Base-by-base conservation (phyloP, 371 early-diverging fungal species). In the Rhizomucor miehei region DNA sequence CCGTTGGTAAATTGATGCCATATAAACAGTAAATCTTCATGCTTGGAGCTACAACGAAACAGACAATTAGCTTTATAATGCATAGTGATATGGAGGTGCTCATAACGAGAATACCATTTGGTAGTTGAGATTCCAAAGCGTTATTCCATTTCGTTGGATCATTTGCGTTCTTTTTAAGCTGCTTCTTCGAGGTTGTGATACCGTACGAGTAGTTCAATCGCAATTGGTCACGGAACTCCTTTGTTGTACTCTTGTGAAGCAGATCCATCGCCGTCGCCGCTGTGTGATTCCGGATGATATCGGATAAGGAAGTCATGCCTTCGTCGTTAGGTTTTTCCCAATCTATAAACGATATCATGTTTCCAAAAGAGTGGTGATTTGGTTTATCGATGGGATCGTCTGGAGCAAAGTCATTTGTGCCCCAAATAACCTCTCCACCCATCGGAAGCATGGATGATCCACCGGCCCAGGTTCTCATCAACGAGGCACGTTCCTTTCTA, bases 391-490 rank as follows among this genome's bases (percentile, higher is more conserved):
- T 25, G 4, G 57, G 57, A 21, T 57, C 57, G 54, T 91, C 92
- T 5, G 92, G 89, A 13, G 92, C 90, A 12, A 67, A 52, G 0
- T 65, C 54, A 14, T 60, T 44, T 16, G 75, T 71, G 14, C 95
- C 93, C 97, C 97, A 97, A 39, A 96, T 60, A 0, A 65, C 65
- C 24, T 87, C 73, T 29, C 93, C 94, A 38, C 98, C 98, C 63
- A 91, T 93, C 46, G 94, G 95, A 11, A 95, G 63, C 80, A 94
- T 78, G 34, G 82, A 79, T 2, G 82, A 66, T 14, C 87, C 79
- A 2, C 92, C 91, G 19, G 86, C 86, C 94, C 94, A 97, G n/a
- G 82, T 86, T 35, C 92, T 85, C 69, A 92, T 89, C 11, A 95
- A 57, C 8, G 74, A 80, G 4, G 87, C 81, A 8, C 94, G 79